These are phyloP conservation scores for Dactylonectria estremocensis DNA, from an alignment of 2,329 filamentous ascomycete genomes.

Conservation along the genomic window DNA sequence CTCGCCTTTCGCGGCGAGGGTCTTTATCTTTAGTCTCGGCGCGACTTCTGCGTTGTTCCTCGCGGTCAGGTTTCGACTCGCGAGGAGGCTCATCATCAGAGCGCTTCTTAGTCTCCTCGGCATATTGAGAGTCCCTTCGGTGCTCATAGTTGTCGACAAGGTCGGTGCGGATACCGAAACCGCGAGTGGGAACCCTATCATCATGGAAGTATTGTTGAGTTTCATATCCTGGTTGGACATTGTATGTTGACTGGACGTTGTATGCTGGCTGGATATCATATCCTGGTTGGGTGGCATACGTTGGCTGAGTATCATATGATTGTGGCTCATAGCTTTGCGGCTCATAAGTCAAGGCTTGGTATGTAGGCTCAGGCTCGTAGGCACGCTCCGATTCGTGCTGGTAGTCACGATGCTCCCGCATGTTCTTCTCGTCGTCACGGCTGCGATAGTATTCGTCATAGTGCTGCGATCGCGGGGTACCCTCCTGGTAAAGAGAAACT, in stretches of 20 bases:
- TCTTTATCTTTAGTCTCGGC: slow-evolving; percentile 48
- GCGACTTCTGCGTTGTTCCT: slow-evolving; percentile 49
- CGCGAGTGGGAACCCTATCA: slow-evolving; percentile 62
- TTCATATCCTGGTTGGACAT: slow-evolving; percentile 31
- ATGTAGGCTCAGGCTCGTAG: slow-evolving; percentile 34
- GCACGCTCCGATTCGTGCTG: slow-evolving; percentile 54
- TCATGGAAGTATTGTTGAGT: slow-evolving; percentile 58
- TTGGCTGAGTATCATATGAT: slow-evolving; percentile 32
- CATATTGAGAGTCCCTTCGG: slow-evolving; percentile 55
- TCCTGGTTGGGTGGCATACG: slow-evolving; percentile 45
- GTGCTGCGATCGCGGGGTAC: slow-evolving; percentile 58
- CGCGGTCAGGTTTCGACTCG: slow-evolving; percentile 49
- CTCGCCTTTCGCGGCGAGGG: slow-evolving; percentile 49
- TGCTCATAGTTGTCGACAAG: slow-evolving; percentile 58
- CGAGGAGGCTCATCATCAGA: slow-evolving; percentile 51
- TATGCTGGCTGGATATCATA: neutral
- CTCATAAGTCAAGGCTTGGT: slow-evolving; percentile 10
- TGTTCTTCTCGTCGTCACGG: slow-evolving; percentile 63
- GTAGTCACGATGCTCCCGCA: slow-evolving; percentile 60
- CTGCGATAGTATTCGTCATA: slow-evolving; percentile 65
- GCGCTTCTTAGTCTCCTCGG: slow-evolving; percentile 49
- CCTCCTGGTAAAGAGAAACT: slow-evolving; percentile 69
- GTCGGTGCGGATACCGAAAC: slow-evolving; percentile 67
- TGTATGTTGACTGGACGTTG: neutral
- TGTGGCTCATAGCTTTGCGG: slow-evolving; percentile 45